phyloP scores from a whole-genome alignment of 2,329 filamentous ascomycete genomes.

The Fusarium fujikuroi region DNA sequence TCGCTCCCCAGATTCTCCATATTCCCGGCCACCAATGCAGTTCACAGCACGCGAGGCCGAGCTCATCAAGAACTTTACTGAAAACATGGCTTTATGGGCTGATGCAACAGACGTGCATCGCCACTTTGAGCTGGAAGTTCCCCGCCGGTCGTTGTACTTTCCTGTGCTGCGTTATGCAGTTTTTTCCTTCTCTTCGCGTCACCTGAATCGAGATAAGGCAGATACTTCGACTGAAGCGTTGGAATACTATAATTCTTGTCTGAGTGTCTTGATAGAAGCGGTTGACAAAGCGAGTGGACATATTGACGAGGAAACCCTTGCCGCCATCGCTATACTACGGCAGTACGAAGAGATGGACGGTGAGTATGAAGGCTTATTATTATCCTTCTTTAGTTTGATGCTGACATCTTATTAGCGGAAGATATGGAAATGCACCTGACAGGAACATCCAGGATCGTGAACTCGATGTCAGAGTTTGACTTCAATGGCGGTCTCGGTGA shows the following conservation, averaged over 20 bases:
- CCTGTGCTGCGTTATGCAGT: neutral
- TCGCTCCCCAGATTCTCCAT: neutral
- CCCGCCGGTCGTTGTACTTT: neutral
- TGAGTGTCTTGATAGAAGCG: neutral
- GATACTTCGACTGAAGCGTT: neutral
- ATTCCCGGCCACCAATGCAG: neutral
- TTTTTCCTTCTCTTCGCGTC: neutral
- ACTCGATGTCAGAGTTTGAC: slow-evolving; percentile 1
- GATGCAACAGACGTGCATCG: neutral
- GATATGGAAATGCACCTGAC: slow-evolving; percentile 8
- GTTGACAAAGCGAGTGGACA: neutral
- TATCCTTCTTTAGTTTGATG: neutral
- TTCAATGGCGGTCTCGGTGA: slow-evolving; percentile 1
- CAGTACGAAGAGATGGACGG: slow-evolving; percentile 7
- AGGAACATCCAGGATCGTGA: neutral
- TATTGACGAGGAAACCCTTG: neutral
- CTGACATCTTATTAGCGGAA: neutral
- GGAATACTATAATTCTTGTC: neutral
- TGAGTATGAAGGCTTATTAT: neutral
- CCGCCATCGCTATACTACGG: neutral
- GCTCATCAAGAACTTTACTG: neutral
- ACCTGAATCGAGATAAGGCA: neutral
- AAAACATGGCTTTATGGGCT: neutral
- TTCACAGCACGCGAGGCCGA: neutral
- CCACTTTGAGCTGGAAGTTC: neutral